phyloP scores from a whole-genome alignment of 306 rosid genomes.

The Echinosophora koreensis region DNA sequence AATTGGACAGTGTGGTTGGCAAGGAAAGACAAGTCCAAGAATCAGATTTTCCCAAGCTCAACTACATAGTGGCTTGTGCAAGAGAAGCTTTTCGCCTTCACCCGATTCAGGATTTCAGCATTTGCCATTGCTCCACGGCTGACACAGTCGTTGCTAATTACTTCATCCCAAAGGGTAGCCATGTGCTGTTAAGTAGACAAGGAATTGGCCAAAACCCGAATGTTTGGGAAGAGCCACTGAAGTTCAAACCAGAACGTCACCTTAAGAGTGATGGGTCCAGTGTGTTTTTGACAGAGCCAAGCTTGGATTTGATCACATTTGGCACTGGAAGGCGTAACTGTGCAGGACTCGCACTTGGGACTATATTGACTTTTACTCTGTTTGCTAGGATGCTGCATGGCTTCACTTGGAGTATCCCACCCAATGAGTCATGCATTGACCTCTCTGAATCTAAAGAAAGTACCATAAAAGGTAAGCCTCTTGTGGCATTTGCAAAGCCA shows the following conservation, averaged over 20 bases:
- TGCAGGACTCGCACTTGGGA: slow-evolving; percentile 19
- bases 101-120: slow-evolving; percentile 44
- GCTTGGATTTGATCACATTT: slow-evolving; percentile 40
- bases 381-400: no score
- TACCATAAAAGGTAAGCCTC: slow-evolving; percentile 11
- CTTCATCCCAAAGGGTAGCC: slow-evolving; percentile 59
- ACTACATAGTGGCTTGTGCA: slow-evolving; percentile 44
- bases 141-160: slow-evolving; percentile 49
- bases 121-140: slow-evolving; percentile 43
- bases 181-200: slow-evolving; percentile 45
- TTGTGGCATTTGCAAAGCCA: slow-evolving; percentile 27
- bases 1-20: slow-evolving; percentile 49
- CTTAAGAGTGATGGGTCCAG: not conserved
- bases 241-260: slow-evolving; percentile 55
- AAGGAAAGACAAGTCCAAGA: slow-evolving; percentile 49
- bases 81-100: slow-evolving; percentile 52
- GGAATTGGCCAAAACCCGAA: slow-evolving; percentile 42
- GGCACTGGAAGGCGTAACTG: slow-evolving; percentile 39
- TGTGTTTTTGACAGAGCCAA: slow-evolving; percentile 31
- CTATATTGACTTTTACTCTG: not conserved
- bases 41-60: slow-evolving; percentile 49
- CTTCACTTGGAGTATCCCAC: not conserved
- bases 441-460: not conserved
- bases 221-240: slow-evolving; percentile 46
- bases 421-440: not conserved